Evolutionary conservation across 768 basidiomycete genomes (phyloP).

Genomic region (Strobilomyces confusus): DNA sequence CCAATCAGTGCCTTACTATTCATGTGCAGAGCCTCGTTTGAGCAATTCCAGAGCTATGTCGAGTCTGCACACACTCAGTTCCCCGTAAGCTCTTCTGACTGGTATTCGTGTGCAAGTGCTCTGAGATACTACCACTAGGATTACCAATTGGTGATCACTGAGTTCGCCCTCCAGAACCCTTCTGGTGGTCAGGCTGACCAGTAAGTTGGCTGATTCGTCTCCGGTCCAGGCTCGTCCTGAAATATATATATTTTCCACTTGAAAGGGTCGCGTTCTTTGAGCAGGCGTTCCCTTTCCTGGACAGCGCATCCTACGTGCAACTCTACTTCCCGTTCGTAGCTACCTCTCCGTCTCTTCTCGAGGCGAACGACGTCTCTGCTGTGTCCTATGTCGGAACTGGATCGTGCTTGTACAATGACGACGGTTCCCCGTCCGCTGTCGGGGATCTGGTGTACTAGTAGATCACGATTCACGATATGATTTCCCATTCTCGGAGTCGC

Average conservation of each 20-base stretch:
- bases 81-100: slow-evolving; percentile 17
- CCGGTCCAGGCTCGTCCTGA: slow-evolving; percentile 3
- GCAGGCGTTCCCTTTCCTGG: slow-evolving; percentile 34
- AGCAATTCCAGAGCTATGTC: slow-evolving; percentile 28
- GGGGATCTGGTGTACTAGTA: slow-evolving; percentile 20
- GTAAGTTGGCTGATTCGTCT: slow-evolving; percentile 14
- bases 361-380: slow-evolving; percentile 10
- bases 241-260: not conserved
- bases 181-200: slow-evolving; percentile 30
- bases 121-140: slow-evolving; percentile 10
- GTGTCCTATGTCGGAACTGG: slow-evolving; percentile 27
- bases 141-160: slow-evolving; percentile 28
- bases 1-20: not conserved
- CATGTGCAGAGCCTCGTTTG: slow-evolving; percentile 21
- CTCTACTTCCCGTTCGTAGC: slow-evolving; percentile 39
- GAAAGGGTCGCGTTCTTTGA: slow-evolving; percentile 32
- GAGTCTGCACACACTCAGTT: slow-evolving; percentile 27
- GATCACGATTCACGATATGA: not conserved
- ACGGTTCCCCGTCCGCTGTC: slow-evolving; percentile 25
- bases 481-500: too few species aligned
- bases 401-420: slow-evolving; percentile 31
- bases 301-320: slow-evolving; percentile 26
- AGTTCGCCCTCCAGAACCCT: slow-evolving; percentile 33
- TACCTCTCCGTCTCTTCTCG: slow-evolving; percentile 25
- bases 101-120: not conserved